Conservation (phyloP, 192 early-diverging fungal species). For the Coemansia sp. region DNA sequence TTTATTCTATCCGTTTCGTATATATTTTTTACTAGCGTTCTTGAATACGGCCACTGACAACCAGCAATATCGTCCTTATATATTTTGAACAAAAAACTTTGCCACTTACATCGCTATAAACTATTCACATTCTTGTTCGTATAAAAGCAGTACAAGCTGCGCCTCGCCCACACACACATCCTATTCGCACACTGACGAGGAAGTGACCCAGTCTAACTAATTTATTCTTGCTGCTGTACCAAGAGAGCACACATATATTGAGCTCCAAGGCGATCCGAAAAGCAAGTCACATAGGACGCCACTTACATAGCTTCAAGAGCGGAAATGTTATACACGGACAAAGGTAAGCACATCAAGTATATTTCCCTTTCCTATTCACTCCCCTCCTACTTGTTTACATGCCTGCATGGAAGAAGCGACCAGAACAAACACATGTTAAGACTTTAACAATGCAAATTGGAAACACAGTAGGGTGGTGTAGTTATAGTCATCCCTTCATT, state of each 20-base stretch:
- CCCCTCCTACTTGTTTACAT: neutral
- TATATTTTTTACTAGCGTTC: neutral
- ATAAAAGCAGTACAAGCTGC: constrained; percentile 4
- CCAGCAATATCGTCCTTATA: neutral
- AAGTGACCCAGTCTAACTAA: neutral
- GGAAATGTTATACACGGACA: constrained; percentile 42
- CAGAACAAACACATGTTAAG: neutral
- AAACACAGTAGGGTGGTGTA: too few species aligned
- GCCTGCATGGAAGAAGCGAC: too few species aligned
- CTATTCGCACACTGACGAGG: neutral
- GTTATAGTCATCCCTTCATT: neutral
- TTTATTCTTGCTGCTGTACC: neutral
- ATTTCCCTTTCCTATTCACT: neutral
- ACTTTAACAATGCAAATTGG: neutral
- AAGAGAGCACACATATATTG: neutral
- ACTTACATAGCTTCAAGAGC: neutral
- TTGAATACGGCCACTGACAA: neutral
- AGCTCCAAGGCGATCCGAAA: neutral
- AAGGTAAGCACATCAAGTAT: constrained; percentile 26
- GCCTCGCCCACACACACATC: neutral
- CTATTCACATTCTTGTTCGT: neutral
- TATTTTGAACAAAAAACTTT: neutral
- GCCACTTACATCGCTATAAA: neutral
- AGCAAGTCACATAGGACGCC: neutral
- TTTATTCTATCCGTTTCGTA: neutral